These are phyloP conservation scores for Ophiocordyceps camponoti-saundersi DNA, from an alignment of 2,329 filamentous ascomycete genomes.

Conservation along the genomic window DNA sequence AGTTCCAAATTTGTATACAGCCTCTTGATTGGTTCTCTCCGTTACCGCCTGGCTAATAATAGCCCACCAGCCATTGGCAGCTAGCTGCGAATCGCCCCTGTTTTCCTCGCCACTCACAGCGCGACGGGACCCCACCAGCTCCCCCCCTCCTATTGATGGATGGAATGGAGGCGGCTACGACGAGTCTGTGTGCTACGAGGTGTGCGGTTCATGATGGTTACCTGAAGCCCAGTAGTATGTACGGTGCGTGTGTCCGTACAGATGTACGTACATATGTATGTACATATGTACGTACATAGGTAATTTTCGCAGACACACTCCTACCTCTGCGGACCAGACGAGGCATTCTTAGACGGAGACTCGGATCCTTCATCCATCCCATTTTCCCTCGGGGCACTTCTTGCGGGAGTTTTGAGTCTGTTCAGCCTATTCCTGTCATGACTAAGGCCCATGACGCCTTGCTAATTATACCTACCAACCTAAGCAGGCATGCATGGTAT, in stretches of 20 bases:
- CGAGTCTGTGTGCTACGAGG: too few species aligned
- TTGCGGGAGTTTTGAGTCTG: too few species aligned
- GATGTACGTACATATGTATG: too few species aligned
- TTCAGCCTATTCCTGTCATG: not conserved
- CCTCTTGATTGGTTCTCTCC: not conserved
- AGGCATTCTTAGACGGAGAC: not conserved
- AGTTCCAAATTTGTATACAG: not conserved
- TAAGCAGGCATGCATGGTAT: not conserved
- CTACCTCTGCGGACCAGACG: not conserved
- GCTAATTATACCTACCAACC: not conserved
- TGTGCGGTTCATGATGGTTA: too few species aligned
- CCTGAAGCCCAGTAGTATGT: too few species aligned
- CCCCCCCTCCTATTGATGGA: not conserved
- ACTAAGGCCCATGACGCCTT: not conserved
- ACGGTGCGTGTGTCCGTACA: too few species aligned
- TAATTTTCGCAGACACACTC: too few species aligned
- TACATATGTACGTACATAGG: too few species aligned
- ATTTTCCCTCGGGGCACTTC: too few species aligned
- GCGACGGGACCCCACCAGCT: slow-evolving; percentile 1
- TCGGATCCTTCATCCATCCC: not conserved
- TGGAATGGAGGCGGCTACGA: not conserved
- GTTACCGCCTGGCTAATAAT: not conserved
- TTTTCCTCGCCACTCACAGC: not conserved
- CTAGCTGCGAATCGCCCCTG: not conserved
- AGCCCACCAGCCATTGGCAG: not conserved